phyloP scores from a whole-genome alignment of 202 grass and related monocot species.

The Musa balbisiana region DNA sequence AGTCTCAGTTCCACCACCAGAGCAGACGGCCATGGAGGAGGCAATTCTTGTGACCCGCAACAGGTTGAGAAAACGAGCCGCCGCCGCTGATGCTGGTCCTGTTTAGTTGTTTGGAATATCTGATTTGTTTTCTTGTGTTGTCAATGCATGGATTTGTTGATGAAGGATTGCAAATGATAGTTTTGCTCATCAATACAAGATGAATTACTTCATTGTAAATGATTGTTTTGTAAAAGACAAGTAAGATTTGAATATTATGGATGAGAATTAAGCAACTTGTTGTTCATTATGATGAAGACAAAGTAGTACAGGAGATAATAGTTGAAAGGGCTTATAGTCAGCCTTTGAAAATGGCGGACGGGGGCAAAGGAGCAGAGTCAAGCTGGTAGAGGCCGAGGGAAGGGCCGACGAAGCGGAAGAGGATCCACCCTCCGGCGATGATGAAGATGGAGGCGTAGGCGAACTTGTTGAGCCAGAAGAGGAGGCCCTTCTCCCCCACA shows the following conservation, averaged over 20 bases:
- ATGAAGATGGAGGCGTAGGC: constrained; percentile 90
- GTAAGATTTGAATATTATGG: not conserved
- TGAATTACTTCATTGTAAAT: not conserved
- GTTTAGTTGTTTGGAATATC: no score
- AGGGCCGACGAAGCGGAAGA: constrained; percentile 87
- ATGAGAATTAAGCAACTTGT: not conserved
- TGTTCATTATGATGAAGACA: not conserved
- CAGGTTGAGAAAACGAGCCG: not conserved
- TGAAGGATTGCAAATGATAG: not conserved
- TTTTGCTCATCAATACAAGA: not conserved
- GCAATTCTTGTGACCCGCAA: not conserved
- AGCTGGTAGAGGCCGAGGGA: constrained; percentile 69
- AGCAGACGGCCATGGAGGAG: constrained; percentile 6
- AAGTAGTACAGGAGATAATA: not conserved
- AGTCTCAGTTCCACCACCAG: not conserved
- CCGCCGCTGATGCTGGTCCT: not conserved
- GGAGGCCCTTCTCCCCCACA: constrained; percentile 68
- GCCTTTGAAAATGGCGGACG: constrained; percentile 34
- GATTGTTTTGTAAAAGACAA: not conserved
- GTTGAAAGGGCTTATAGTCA: not conserved
- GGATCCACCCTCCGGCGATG: constrained; percentile 64
- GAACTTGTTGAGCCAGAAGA: constrained; percentile 94
- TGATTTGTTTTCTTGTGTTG: not conserved
- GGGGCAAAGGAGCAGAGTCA: constrained; percentile 55
- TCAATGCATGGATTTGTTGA: not conserved